Evolutionary conservation across 306 rosid genomes (phyloP).

Genomic region (Medicago ruthenica): DNA sequence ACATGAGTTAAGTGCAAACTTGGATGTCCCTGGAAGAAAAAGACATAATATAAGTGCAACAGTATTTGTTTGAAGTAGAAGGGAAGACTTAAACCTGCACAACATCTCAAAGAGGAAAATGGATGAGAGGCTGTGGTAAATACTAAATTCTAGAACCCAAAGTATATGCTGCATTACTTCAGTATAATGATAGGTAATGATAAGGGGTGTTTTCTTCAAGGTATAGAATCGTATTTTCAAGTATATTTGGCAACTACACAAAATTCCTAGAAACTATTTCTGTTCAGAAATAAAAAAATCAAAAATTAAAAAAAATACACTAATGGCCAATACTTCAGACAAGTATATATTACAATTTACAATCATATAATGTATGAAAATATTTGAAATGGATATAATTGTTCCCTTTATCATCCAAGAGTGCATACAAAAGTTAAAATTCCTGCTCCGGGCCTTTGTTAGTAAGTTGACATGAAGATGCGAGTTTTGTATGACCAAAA

Average conservation of each 20-base stretch:
- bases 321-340: neutral
- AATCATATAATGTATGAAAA: neutral
- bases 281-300: neutral
- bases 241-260: neutral
- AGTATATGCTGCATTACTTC: neutral
- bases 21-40: constrained; percentile 68
- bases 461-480: neutral
- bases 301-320: neutral
- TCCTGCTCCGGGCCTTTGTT: neutral
- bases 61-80: constrained; percentile 11
- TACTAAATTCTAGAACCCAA: neutral
- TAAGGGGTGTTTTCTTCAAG: constrained; percentile 5
- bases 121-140: neutral
- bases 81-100: constrained; percentile 16
- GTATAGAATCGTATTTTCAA: neutral
- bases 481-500: constrained; percentile 1
- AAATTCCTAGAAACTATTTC: neutral
- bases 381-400: neutral
- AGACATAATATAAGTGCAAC: constrained; percentile 36
- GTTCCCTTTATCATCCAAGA: neutral
- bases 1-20: constrained; percentile 92
- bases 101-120: constrained; percentile 19
- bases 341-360: neutral
- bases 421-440: neutral
- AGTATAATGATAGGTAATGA: constrained; percentile 27